Evolutionary conservation across 768 basidiomycete genomes (phyloP), one percentile per base, ranked within the genome.

Genomic region (Boletus huronensis): DNA sequence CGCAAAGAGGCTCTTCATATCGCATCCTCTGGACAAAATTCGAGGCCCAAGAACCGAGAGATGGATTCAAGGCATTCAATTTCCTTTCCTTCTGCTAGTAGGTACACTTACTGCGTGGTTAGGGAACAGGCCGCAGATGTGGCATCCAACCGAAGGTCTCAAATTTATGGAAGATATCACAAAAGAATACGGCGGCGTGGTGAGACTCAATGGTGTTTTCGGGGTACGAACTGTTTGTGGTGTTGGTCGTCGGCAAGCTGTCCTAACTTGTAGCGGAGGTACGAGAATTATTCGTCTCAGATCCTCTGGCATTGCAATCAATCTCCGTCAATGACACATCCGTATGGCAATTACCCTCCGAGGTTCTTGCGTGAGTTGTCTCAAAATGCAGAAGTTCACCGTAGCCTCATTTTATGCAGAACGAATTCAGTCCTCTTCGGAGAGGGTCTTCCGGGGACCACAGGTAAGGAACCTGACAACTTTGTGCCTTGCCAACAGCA

Each of bases 271-370:
- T 21, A 5, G 31, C 21, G 40, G 3, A 51, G 50, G 50, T 40
- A 7, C 39, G 50, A 25, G 50, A 51, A 34, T 34, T 51, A 13
- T 42, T 51, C 25, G 40, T 51, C 6, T 51, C 50, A 26, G 50
- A 51, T 42, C 40, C 50, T 25, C n/a, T 42, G 17, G 50, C 50
- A 25, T 26, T 51, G 40, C 50, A 51, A 14, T 51, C 50, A 21
- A 51, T 51, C 19, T 50, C 49, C 10, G n/a, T 21, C 10, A 41
- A 51, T 21, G 28, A 50, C n/a, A 4, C 31, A 3, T 51, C 50
- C 19, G 50, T 51, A 31, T 51, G 50, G 50, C 50, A 51, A n/a
- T 34, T 51, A 2, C 50, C 50, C 14, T 42, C 40, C 26, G 50
- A 51, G 8, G 50, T 51, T 10, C 21, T 42, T 25, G 50, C 50